These are phyloP conservation scores for Ceratocystis cacaofunesta DNA, from an alignment of 2,329 filamentous ascomycete species.

Conservation along the genomic window DNA sequence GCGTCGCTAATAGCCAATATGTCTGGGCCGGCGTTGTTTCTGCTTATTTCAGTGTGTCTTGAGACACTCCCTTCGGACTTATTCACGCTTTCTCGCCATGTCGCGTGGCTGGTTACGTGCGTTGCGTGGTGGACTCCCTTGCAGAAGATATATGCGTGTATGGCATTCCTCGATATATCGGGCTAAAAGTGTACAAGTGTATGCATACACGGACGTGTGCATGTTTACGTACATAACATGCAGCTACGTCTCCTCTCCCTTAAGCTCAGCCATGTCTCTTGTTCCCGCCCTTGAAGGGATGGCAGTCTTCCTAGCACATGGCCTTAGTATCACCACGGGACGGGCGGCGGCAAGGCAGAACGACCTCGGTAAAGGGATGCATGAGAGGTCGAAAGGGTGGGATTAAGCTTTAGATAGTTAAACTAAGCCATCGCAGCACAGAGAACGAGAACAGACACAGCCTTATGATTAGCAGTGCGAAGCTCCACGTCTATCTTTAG, in stretches of 20 bases:
- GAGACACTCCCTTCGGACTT: conserved; percentile 1
- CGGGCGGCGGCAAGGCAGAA: background rate
- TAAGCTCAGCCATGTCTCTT: background rate
- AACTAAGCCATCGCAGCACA: background rate
- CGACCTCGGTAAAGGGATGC: background rate
- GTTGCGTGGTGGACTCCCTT: background rate
- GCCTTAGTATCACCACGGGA: background rate
- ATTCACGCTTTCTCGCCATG: background rate
- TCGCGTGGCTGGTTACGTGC: background rate
- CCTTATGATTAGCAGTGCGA: too few species aligned
- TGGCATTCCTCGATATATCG: background rate
- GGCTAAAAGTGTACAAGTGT: background rate
- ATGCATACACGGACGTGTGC: background rate
- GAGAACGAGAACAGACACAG: background rate
- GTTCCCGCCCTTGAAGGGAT: background rate
- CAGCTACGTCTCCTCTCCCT: background rate
- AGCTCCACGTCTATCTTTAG: too few species aligned
- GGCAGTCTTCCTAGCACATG: background rate
- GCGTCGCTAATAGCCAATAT: background rate
- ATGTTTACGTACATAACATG: background rate
- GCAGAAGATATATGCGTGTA: background rate
- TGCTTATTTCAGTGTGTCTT: background rate
- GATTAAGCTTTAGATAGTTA: background rate
- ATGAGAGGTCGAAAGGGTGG: background rate
- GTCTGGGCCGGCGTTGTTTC: too few species aligned